Evolutionary conservation across 176 grass and related monocot genomes (phyloP), one percentile per base, ranked within the genome.

Genomic region (Echinochloa phyllopogon): DNA sequence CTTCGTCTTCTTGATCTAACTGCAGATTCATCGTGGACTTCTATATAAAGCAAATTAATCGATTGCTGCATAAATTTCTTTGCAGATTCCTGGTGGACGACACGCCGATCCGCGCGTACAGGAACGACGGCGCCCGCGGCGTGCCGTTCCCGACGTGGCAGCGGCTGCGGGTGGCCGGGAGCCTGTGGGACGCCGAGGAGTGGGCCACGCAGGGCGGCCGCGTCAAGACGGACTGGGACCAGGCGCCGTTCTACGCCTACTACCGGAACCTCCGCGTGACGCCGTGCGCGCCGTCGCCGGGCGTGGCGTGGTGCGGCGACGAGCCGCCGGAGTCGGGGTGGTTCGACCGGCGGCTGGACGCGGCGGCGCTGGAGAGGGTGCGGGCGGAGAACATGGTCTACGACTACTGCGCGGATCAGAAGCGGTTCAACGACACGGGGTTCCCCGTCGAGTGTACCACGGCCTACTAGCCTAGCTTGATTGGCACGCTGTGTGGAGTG

Each of bases 201-300:
- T 97, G 94, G 94, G 94, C 92, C 4, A 97, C 94, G 42, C 88
- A 90, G 65, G 94, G 90, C 2, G 95, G 95, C 0, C 84, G 88
- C 40, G 65, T 92, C 79, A 97, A 97, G 83, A 94, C 92, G 14
- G 83, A 97, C 81, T 94, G 87, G 87, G 13, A 51, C 17, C 70
- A 5, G 42, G 69, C 70, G 43, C 87, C 87, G 0, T 85, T 89
- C 87, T 89, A 76, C 71, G 87, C 87, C 8, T 75, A 76, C 77
- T 89, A 89, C 82, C 82, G 87, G 16, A 60, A 75, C 50, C 55
- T 85, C 61, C 60, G 76, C 0, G 77, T 76, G 4, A 61, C 82
- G 69, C 53, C 69, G 51, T 89, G 82, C 77, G 8, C 3, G 62
- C 87, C 82, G 17, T 38, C 87, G 0, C 87, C 87, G 17, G 82